phyloP scores from a whole-genome alignment of 1,139 yeast species.

The Scheffersomyces insectosa region DNA sequence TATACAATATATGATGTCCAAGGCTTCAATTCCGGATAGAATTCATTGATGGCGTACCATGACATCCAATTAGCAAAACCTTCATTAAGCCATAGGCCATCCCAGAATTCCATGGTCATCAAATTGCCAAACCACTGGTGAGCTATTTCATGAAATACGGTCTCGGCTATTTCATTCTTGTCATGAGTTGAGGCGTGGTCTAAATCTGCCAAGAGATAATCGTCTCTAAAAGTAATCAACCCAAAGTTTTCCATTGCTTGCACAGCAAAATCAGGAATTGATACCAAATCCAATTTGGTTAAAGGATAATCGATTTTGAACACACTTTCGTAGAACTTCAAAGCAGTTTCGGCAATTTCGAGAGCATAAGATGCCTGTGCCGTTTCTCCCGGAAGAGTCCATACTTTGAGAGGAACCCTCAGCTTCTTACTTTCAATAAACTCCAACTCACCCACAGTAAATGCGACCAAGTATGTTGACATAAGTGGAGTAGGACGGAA shows the following conservation, averaged over 20 bases:
- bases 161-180: neutral
- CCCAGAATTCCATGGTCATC: neutral
- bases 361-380: neutral
- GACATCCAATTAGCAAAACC: slow-evolving; percentile 1
- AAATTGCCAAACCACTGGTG: slow-evolving; percentile 2
- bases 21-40: neutral
- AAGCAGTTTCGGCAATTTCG: slow-evolving; percentile 1
- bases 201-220: neutral
- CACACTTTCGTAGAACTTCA: neutral
- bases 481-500: slow-evolving; percentile 17
- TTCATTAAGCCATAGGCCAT: neutral
- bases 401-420: slow-evolving; percentile 1
- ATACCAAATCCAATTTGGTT: neutral
- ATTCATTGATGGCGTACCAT: neutral
- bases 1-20: neutral
- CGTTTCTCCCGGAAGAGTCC: slow-evolving; percentile 1
- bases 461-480: slow-evolving; percentile 19
- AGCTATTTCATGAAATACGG: slow-evolving; percentile 2
- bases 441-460: slow-evolving; percentile 14
- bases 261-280: slow-evolving; percentile 25
- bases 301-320: slow-evolving; percentile 1
- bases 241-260: slow-evolving; percentile 64
- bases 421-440: slow-evolving; percentile 11
- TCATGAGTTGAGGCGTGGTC: neutral
- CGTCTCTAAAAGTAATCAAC: slow-evolving; percentile 14